phyloP scores from a whole-genome alignment of 176 grass and related monocot species.

The Aegilops tauschii region DNA sequence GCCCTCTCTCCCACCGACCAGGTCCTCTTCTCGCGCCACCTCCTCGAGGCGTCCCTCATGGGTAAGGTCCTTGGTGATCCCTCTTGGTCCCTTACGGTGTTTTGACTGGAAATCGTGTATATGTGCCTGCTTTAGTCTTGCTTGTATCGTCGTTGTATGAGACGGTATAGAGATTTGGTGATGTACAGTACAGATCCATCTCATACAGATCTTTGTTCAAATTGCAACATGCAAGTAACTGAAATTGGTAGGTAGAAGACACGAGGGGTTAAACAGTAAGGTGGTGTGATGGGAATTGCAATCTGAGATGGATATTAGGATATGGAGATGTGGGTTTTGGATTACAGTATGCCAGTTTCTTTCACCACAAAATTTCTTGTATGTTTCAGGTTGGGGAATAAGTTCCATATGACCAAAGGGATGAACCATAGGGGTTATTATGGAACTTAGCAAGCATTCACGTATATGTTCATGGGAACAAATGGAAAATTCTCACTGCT shows the following conservation, averaged over 20 bases:
- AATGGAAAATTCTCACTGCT: background rate
- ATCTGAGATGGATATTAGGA: background rate
- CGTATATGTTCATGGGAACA: background rate
- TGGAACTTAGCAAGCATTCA: background rate
- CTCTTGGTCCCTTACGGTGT: background rate
- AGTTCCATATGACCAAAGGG: background rate
- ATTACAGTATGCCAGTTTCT: background rate
- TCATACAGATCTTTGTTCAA: background rate
- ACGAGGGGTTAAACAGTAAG: background rate
- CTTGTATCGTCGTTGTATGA: background rate
- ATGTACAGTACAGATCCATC: background rate
- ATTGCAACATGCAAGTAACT: background rate
- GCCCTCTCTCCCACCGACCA: slow-evolving; percentile 80
- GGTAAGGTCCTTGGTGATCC: slow-evolving; percentile 43
- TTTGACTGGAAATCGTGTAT: background rate
- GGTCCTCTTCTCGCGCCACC: slow-evolving; percentile 80
- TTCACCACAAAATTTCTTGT: background rate
- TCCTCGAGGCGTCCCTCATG: slow-evolving; percentile 83
- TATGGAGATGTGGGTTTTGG: background rate
- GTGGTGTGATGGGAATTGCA: background rate
- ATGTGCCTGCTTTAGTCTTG: background rate
- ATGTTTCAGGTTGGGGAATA: background rate
- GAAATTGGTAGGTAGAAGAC: background rate
- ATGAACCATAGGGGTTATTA: background rate
- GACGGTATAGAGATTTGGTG: background rate